Evolutionary conservation across 2,329 filamentous ascomycete species (phyloP).

Genomic region (Cryphonectria carpinicola): DNA sequence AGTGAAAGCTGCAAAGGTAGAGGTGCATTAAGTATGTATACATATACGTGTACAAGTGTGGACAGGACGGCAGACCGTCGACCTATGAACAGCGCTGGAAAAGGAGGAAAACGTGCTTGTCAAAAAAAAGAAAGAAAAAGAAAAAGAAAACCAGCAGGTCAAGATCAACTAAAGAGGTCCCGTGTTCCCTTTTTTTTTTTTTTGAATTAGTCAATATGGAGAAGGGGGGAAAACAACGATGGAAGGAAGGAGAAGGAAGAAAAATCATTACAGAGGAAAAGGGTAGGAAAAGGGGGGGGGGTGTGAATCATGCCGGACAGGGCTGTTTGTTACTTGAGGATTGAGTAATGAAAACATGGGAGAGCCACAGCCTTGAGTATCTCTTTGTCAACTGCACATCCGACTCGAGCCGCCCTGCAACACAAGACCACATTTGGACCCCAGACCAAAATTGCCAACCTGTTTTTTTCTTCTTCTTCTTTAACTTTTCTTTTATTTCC

Average conservation of each 20-base stretch:
- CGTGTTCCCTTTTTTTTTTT: neutral
- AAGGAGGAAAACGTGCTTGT: neutral
- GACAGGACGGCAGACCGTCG: slow-evolving; percentile 2
- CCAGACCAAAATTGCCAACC: neutral
- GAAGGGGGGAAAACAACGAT: neutral
- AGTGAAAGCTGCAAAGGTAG: neutral
- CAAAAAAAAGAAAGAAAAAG: too few species aligned
- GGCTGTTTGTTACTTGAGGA: slow-evolving; percentile 25
- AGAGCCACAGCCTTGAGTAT: slow-evolving; percentile 24
- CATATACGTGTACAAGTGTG: neutral
- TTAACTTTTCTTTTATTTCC: neutral
- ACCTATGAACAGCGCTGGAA: neutral
- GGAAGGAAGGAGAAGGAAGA: neutral
- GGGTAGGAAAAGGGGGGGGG: too few species aligned
- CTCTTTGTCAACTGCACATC: slow-evolving; percentile 27
- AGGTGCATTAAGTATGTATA: neutral
- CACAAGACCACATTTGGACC: neutral
- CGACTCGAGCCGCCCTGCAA: slow-evolving; percentile 14
- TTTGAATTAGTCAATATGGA: neutral
- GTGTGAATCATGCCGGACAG: slow-evolving; percentile 19
- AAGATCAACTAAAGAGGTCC: neutral
- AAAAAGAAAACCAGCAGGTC: neutral
- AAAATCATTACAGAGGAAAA: slow-evolving; percentile 7
- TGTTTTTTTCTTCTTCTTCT: neutral
- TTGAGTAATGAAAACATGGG: slow-evolving; percentile 29